phyloP scores from a whole-genome alignment of 169 alveolate genomes.

The Eimeria maxima region DNA sequence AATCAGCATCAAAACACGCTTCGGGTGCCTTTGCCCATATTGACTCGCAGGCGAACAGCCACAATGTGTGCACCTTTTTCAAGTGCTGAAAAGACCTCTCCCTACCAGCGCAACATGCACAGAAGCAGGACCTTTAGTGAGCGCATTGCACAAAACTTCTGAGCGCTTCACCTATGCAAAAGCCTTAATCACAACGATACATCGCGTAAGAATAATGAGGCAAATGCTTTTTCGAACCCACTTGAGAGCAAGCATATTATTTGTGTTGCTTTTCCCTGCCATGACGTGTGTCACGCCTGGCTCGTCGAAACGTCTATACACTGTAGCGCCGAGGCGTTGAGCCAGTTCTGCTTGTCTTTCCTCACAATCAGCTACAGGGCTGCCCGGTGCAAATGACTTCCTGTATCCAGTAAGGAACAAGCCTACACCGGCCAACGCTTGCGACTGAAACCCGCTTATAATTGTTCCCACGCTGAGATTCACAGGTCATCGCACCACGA shows the following conservation, averaged over 20 bases:
- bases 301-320: conserved; percentile 89
- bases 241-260: conserved; percentile 86
- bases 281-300: conserved; percentile 93
- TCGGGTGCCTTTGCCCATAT: conserved; percentile 90
- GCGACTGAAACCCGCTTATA: conserved; percentile 89
- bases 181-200: neutral
- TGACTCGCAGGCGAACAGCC: conserved; percentile 96
- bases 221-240: neutral
- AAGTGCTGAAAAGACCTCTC: conserved; percentile 54
- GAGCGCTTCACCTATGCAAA: neutral
- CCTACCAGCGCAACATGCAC: conserved; percentile 47
- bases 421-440: conserved; percentile 90
- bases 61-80: conserved; percentile 92
- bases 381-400: conserved; percentile 91
- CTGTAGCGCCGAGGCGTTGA: conserved; percentile 92
- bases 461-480: conserved; percentile 90
- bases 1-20: conserved; percentile 92
- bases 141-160: neutral
- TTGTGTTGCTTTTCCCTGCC: conserved; percentile 95
- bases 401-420: conserved; percentile 94
- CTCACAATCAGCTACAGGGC: conserved; percentile 93
- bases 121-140: neutral
- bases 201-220: neutral
- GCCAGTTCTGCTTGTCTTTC: conserved; percentile 94
- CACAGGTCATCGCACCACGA: conserved; percentile 2